phyloP scores from a whole-genome alignment of 331 rosid species.

The Spiraea crenata region DNA sequence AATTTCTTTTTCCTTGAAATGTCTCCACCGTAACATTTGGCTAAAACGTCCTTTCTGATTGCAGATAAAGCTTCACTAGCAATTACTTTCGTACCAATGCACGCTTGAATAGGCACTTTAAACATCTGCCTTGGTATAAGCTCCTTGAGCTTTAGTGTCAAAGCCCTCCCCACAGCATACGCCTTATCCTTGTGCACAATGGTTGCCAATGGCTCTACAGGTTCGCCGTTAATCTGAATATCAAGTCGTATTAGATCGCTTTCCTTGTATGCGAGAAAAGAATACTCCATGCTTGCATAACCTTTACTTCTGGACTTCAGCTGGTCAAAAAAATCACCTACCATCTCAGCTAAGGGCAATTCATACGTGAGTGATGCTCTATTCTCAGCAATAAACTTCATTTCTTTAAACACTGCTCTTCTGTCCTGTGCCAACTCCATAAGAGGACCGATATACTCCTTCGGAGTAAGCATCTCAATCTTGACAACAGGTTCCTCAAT shows the following conservation, averaged over 20 bases:
- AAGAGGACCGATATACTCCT: slow-evolving; percentile 80
- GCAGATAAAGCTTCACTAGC: slow-evolving; percentile 91
- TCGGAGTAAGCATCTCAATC: slow-evolving; percentile 94
- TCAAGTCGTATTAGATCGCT: slow-evolving; percentile 81
- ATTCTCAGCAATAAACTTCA: slow-evolving; percentile 78
- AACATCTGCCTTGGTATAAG: slow-evolving; percentile 97
- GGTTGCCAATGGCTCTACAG: slow-evolving; percentile 82
- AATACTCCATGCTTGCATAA: slow-evolving; percentile 94
- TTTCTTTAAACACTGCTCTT: slow-evolving; percentile 78
- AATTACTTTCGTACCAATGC: slow-evolving; percentile 79
- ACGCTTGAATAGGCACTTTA: slow-evolving; percentile 91
- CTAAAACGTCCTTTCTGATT: slow-evolving; percentile 85
- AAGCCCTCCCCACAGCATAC: slow-evolving; percentile 87
- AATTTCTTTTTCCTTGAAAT: slow-evolving; percentile 81
- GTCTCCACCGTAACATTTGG: slow-evolving; percentile 97
- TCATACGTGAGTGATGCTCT: slow-evolving; percentile 73
- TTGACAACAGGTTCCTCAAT: slow-evolving; percentile 94
- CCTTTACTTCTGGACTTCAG: slow-evolving; percentile 95
- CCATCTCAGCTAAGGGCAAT: slow-evolving; percentile 93
- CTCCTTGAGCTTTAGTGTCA: slow-evolving; percentile 89
- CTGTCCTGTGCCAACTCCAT: slow-evolving; percentile 94
- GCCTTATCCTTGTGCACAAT: slow-evolving; percentile 90
- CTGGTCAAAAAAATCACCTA: slow-evolving; percentile 96
- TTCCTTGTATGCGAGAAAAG: slow-evolving; percentile 72
- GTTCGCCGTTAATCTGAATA: slow-evolving; percentile 78